phyloP scores from a whole-genome alignment of 129 eudicot genomes.

The Gnaphalium uliginosum region DNA sequence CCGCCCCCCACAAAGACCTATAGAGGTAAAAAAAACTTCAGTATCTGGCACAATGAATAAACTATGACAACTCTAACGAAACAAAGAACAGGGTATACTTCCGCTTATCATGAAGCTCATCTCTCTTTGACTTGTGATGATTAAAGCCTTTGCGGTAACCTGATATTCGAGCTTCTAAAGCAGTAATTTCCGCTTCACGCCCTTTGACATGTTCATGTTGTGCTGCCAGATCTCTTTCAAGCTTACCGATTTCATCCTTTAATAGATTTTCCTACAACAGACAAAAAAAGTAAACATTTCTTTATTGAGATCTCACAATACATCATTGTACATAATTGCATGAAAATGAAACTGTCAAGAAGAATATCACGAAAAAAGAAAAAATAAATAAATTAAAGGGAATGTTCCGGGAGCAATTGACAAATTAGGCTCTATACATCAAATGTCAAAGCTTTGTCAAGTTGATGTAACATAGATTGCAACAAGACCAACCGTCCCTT shows the following conservation, averaged over 20 bases:
- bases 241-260: slow-evolving; percentile 69
- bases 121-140: slow-evolving; percentile 63
- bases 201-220: slow-evolving; percentile 56
- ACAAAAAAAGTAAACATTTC: slow-evolving; percentile 1
- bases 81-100: slow-evolving; percentile 53
- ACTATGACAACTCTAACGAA: background rate
- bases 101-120: slow-evolving; percentile 80
- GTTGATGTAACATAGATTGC: background rate
- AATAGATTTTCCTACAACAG: slow-evolving; percentile 65
- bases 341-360: background rate
- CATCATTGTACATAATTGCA: background rate
- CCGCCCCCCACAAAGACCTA: slow-evolving; percentile 85
- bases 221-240: slow-evolving; percentile 59
- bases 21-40: slow-evolving; percentile 15
- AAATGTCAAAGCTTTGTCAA: background rate
- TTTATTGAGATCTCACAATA: background rate
- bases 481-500: too few species aligned
- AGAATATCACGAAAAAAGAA: background rate
- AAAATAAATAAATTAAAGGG: background rate
- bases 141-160: slow-evolving; percentile 58
- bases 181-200: slow-evolving; percentile 48
- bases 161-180: slow-evolving; percentile 53
- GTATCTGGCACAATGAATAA: slow-evolving; percentile 26
- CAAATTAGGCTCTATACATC: background rate
- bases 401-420: background rate